Evolutionary conservation across 2,329 filamentous ascomycete species (phyloP).

Genomic region (Aspergillus niger): DNA sequence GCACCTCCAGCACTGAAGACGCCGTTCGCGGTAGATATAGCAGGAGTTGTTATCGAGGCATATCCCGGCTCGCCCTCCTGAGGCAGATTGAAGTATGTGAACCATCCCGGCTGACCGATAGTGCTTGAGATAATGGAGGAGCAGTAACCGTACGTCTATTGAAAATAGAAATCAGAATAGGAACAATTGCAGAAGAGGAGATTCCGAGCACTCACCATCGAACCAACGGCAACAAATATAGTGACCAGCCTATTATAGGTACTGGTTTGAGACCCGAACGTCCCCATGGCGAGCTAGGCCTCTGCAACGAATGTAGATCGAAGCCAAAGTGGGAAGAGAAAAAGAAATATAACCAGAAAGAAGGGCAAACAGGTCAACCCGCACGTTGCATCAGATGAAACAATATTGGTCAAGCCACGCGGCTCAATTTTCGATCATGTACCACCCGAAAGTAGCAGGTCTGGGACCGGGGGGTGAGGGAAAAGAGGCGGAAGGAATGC

Average conservation of each 20-base stretch:
- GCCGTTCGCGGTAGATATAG: constrained; percentile 54
- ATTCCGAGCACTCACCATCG: constrained; percentile 35
- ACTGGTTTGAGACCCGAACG: constrained; percentile 40
- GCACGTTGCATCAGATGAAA: not conserved
- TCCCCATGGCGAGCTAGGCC: constrained; percentile 27
- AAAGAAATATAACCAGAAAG: constrained; percentile 4
- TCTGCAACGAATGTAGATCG: not conserved
- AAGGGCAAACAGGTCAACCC: not conserved
- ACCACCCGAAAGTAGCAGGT: not conserved
- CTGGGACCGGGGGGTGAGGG: not conserved
- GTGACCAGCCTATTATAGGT: constrained; percentile 43
- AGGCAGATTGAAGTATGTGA: constrained; percentile 52
- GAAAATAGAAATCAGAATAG: not conserved
- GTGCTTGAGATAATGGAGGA: constrained; percentile 55
- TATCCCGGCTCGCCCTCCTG: constrained; percentile 48
- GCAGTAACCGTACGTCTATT: constrained; percentile 55
- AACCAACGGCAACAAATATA: constrained; percentile 43
- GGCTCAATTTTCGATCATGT: not conserved
- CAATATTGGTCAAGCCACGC: not conserved
- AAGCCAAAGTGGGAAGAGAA: constrained; percentile 5
- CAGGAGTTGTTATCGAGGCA: constrained; percentile 48
- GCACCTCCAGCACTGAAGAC: constrained; percentile 54
- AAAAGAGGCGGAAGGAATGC: not conserved
- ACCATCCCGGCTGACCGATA: constrained; percentile 58
- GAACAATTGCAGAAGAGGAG: not conserved